Base-by-base conservation (phyloP, 768 basidiomycete genomes). In the Trametes sanguinea region DNA sequence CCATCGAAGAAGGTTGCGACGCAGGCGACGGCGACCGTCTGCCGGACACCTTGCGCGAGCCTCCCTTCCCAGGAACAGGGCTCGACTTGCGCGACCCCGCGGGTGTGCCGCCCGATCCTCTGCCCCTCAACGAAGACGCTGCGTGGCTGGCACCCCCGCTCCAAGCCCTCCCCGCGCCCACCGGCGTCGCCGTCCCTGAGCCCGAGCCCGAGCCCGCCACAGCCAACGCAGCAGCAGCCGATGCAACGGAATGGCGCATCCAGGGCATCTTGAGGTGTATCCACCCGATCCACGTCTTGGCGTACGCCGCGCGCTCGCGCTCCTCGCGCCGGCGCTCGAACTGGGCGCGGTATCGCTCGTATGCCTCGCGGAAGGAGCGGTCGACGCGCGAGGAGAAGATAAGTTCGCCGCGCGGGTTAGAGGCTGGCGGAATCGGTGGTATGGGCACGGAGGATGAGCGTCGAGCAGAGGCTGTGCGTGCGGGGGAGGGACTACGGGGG, bases 301-400 rank as follows among this genome's bases (percentile, higher is more conserved):
- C 72, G 29, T 71, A 66, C 35, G 69, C 69, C 57, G 68, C 66
- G 30, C 81, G 78, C 65, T 84, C 83, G 56, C 82, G 81, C 68
- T 89, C 89, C 63, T 86, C 87, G 29, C 93, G 76, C 65, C 83
- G 80, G 53, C 87, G 78, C 76, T 98, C 96, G 74, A 97, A 98
- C 33, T 87, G 87, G 8, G 86, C 79, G 22, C 96, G 85, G 75
- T 98, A 94, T 14, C 93, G 84, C 73, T 98, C 95, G 76, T 99
- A 99, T 0, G 89, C 83, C 57, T 98, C 97, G 27, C 91, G 81
- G 74, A 98, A 98, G 17, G 74, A 69, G 54, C 83, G 82, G 62
- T 92, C 89, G 17, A 99, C 89, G 48, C 92, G 86, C 10, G 89
- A 92, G 2, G 92, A 94, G 76, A 99, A 97, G 57, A 98, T 97